phyloP scores from a whole-genome alignment of 2,329 filamentous ascomycete species.

The Cadophora luteo-olivacea region DNA sequence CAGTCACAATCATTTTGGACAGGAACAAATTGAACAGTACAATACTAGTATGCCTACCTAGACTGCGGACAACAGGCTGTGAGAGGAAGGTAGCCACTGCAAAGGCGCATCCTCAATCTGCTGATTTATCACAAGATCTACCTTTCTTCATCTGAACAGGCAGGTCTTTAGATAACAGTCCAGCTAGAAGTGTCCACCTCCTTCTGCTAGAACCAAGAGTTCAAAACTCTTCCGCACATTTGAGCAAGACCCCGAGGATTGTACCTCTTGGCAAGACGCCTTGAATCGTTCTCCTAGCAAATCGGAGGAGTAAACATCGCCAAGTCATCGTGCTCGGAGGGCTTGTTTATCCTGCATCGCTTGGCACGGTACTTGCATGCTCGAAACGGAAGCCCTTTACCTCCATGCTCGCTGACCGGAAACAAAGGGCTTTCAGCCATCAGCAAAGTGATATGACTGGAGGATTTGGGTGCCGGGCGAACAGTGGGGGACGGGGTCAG shows the following conservation, averaged over 20 bases:
- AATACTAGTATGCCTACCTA: not conserved
- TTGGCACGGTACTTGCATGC: slow-evolving; percentile 27
- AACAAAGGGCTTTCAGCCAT: not conserved
- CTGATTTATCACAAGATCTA: not conserved
- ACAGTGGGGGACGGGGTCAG: slow-evolving; percentile 8
- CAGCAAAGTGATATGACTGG: not conserved
- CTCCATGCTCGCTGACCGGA: slow-evolving; percentile 13
- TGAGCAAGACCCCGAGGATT: slow-evolving; percentile 3
- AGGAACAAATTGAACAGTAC: not conserved
- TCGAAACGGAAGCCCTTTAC: slow-evolving; percentile 23
- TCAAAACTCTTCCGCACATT: not conserved
- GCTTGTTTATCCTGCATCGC: slow-evolving; percentile 24
- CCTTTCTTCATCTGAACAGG: not conserved
- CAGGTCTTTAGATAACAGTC: slow-evolving; percentile 10
- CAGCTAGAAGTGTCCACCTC: not conserved
- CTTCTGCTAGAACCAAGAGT: not conserved
- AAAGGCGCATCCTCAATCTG: not conserved
- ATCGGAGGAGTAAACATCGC: slow-evolving; percentile 21
- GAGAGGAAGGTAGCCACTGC: not conserved
- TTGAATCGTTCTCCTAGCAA: slow-evolving; percentile 13
- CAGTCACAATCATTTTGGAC: too few species aligned
- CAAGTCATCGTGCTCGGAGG: slow-evolving; percentile 17
- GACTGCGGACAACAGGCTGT: not conserved
- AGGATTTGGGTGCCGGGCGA: not conserved
- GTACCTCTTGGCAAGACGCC: slow-evolving; percentile 4